phyloP scores from a whole-genome alignment of 169 alveolate species.

The Plasmodium inui region DNA sequence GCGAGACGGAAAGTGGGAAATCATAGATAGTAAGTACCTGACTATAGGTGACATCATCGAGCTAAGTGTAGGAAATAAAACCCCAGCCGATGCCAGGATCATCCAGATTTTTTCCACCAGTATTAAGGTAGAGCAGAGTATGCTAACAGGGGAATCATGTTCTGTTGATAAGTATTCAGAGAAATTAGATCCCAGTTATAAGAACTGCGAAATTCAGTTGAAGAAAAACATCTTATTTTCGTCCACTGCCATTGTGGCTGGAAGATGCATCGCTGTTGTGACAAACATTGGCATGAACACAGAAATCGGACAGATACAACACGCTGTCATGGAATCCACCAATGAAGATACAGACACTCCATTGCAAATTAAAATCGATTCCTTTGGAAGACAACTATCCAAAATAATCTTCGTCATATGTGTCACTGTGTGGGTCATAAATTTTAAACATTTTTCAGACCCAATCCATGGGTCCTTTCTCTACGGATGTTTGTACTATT shows the following conservation, averaged over 20 bases:
- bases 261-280: slow-evolving; percentile 95
- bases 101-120: slow-evolving; percentile 93
- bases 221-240: slow-evolving; percentile 94
- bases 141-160: slow-evolving; percentile 97
- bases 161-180: slow-evolving; percentile 89
- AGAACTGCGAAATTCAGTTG: slow-evolving; percentile 87
- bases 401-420: slow-evolving; percentile 94
- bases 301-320: slow-evolving; percentile 97
- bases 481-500: slow-evolving; percentile 97
- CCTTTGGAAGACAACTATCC: slow-evolving; percentile 94
- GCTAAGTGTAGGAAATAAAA: slow-evolving; percentile 96
- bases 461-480: slow-evolving; percentile 96
- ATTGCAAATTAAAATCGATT: slow-evolving; percentile 95
- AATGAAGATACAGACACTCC: slow-evolving; percentile 96
- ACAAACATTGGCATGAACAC: slow-evolving; percentile 98
- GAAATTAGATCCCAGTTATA: slow-evolving; percentile 77
- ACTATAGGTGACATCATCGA: slow-evolving; percentile 98
- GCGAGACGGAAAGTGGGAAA: slow-evolving; percentile 95
- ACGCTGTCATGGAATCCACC: slow-evolving; percentile 96
- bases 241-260: slow-evolving; percentile 95
- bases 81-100: slow-evolving; percentile 99
- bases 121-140: slow-evolving; percentile 94
- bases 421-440: slow-evolving; percentile 96
- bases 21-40: slow-evolving; percentile 92
- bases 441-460: slow-evolving; percentile 95